Base-by-base conservation (phyloP, 495 filamentous ascomycete genomes). In the Penicillium angulare region DNA sequence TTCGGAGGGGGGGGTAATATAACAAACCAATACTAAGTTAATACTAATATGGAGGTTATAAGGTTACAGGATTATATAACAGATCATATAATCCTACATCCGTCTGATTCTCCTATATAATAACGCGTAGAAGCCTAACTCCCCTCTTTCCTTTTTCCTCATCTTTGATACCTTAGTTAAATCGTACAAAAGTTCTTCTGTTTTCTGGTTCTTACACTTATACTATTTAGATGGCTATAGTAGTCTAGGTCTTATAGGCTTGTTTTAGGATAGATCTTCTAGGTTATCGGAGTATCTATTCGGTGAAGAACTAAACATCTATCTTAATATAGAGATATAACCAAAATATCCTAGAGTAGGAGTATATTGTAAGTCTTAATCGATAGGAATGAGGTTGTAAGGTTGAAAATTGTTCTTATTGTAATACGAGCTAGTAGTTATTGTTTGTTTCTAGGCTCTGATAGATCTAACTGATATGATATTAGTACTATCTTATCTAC, bases 341-440 rank as follows among this genome's bases (percentile, higher is more conserved):
- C 47, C 38, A 20, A 35, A 41, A 23, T 51, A 51, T 44, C 47
- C 50, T 44, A 32, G 55, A 43, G 47, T 51, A 7, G 34, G 55
- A 21, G 49, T 34, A 39, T 57, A 53, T 57, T 53, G 45, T 16
- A 27, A 57, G 39, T 47, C 23, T 7, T 54, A 18, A 8, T 51
- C 47, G 9, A 15, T 20, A 6, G 26, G n/a, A 16, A 48, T 26
- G 5, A 47, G 47, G 6, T 33, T 17, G 46, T 49, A 22, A 8
- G 29, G n/a, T 47, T 21, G 36, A 40, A 43, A 20, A 20, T 43
- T 22, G 27, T 49, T 44, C 6, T 20, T 44, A 17, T 53, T 48
- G 31, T 15, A 36, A 48, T 48, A 48, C 43, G 29, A 41, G 51
- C 47, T 24, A 53, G 27, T 21, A 48, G 31, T 33, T 29, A 48